phyloP scores from a whole-genome alignment of 129 eudicot genomes.

The Apium graveolens region DNA sequence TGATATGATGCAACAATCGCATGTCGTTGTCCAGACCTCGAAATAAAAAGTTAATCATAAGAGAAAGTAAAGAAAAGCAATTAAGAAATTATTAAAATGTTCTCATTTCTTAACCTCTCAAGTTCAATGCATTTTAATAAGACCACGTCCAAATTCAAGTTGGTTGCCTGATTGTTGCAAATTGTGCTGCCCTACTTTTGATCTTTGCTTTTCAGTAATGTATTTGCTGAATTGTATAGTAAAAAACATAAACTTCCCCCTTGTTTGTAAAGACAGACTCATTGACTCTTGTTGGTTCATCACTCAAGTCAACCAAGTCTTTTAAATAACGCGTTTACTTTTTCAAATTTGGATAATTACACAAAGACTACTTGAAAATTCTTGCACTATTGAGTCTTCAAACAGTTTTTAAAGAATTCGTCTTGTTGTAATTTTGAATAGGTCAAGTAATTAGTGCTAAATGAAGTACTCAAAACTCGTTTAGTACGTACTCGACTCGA shows the following conservation, averaged over 20 bases:
- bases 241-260: background rate
- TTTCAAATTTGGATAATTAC: background rate
- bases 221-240: background rate
- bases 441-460: no score
- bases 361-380: background rate
- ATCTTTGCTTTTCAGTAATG: no score
- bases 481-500: no score
- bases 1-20: no score
- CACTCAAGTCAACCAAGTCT: background rate
- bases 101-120: background rate
- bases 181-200: background rate
- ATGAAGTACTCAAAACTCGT: no score
- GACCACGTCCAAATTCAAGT: background rate
- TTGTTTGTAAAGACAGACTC: background rate
- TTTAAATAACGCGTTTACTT: background rate
- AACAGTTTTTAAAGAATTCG: no score
- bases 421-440: background rate
- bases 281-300: background rate
- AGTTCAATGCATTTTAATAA: background rate
- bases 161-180: background rate
- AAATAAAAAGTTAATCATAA: no score
- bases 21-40: no score
- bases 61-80: no score
- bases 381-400: background rate
- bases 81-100: no score